Evolutionary conservation across 331 rosid species (phyloP).

Genomic region (Spiraea crenata): DNA sequence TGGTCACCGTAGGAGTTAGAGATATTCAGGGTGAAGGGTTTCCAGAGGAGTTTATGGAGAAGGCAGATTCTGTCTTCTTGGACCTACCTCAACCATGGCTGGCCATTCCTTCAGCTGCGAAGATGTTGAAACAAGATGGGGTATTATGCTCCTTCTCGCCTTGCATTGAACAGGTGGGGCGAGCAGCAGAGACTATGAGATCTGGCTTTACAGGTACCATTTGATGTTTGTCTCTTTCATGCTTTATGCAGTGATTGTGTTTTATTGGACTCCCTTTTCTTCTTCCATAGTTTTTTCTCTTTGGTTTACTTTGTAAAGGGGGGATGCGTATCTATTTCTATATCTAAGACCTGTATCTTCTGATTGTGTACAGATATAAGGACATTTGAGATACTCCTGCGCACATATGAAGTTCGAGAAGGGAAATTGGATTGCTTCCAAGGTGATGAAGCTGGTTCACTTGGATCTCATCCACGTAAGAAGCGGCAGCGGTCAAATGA

Average conservation of each 20-base stretch:
- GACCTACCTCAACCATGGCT: slow-evolving; percentile 89
- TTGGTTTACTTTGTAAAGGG: neutral
- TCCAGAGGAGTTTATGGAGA: slow-evolving; percentile 55
- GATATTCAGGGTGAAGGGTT: slow-evolving; percentile 89
- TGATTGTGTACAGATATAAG: slow-evolving; percentile 51
- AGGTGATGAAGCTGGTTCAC: slow-evolving; percentile 29
- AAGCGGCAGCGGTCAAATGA: slow-evolving; percentile 52
- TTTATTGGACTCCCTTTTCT: neutral
- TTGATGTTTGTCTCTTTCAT: neutral
- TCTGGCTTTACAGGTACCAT: slow-evolving; percentile 55
- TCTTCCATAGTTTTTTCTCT: neutral
- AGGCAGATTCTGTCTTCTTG: slow-evolving; percentile 64
- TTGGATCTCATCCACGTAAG: slow-evolving; percentile 54
- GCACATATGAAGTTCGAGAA: slow-evolving; percentile 66
- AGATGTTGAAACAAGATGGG: slow-evolving; percentile 66
- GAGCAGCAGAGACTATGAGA: slow-evolving; percentile 56
- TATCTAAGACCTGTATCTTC: neutral
- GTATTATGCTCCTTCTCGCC: slow-evolving; percentile 82
- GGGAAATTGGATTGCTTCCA: slow-evolving; percentile 35
- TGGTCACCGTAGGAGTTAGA: slow-evolving; percentile 63
- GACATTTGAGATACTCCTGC: slow-evolving; percentile 76
- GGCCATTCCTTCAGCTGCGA: slow-evolving; percentile 71
- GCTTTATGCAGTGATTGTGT: neutral
- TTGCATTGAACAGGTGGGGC: slow-evolving; percentile 75
- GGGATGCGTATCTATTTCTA: neutral